A percentile compares a stretch with the other conserved stretches of the same genome.
phyloP scores from a whole-genome alignment of 441 rosid genomes.

The Populus tomentosa region DNA sequence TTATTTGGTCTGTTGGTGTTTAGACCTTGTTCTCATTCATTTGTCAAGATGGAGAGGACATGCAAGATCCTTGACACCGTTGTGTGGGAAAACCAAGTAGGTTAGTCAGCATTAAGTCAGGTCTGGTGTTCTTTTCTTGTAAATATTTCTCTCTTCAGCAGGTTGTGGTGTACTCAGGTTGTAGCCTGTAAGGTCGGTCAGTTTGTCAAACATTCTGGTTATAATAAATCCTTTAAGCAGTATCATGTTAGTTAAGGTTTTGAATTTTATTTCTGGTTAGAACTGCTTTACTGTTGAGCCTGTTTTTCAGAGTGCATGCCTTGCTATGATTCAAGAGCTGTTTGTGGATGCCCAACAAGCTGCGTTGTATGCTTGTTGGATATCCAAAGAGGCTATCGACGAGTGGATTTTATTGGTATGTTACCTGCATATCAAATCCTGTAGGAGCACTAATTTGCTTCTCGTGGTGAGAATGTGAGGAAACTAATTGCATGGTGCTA shows the following conservation, averaged over 20 bases:
- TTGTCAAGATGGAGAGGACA: slow-evolving; percentile 15
- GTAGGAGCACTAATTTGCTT: no score
- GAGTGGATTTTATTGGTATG: no score
- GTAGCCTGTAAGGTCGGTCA: slow-evolving; percentile 29
- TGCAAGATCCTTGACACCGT: slow-evolving; percentile 10
- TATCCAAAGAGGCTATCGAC: no score
- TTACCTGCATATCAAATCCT: no score
- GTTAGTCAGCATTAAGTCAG: slow-evolving; percentile 30
- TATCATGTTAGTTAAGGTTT: neutral
- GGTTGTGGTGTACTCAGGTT: slow-evolving; percentile 37
- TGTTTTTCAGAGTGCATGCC: neutral
- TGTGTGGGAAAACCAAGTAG: slow-evolving; percentile 25
- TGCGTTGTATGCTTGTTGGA: no score
- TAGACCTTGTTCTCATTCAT: slow-evolving; percentile 25
- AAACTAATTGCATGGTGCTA: no score
- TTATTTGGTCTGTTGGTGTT: slow-evolving; percentile 26
- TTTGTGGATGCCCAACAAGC: no score
- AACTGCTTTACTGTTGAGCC: neutral
- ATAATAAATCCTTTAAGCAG: slow-evolving; percentile 31
- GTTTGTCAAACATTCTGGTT: slow-evolving; percentile 35
- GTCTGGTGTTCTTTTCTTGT: slow-evolving; percentile 33
- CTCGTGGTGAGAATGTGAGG: no score
- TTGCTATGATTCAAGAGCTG: neutral
- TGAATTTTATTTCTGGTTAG: neutral
- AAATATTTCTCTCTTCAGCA: slow-evolving; percentile 24